A percentile compares a stretch with the other conserved stretches of the same genome.
Evolutionary conservation across 257 asterid species (phyloP).

Genomic region (Solanum chilense): DNA sequence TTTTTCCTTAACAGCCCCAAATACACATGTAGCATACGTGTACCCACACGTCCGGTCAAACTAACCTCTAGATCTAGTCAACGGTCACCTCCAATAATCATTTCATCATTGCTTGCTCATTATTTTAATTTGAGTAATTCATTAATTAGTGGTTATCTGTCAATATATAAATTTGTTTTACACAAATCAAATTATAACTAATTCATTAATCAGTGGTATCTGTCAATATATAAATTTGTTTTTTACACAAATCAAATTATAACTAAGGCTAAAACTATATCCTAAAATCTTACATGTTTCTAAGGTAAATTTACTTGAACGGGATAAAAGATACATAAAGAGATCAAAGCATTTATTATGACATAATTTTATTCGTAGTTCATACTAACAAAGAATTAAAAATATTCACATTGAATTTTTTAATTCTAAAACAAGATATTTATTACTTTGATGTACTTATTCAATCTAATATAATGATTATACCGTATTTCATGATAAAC

Average conservation of each 20-base stretch:
- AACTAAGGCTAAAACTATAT: background rate
- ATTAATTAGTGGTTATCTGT: background rate
- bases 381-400: background rate
- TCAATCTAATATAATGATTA: too few species aligned
- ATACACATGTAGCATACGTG: background rate
- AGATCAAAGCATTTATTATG: background rate
- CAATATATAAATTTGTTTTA: background rate
- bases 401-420: background rate
- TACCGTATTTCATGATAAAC: too few species aligned
- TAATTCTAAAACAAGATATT: too few species aligned
- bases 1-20: background rate
- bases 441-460: too few species aligned
- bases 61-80: conserved; percentile 22
- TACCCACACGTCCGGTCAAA: conserved; percentile 25
- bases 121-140: background rate
- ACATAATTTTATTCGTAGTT: background rate
- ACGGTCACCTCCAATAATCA: conserved; percentile 4
- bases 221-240: too few species aligned
- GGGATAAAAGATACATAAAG: background rate
- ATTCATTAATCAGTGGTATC: background rate
- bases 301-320: background rate
- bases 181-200: background rate
- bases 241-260: background rate
- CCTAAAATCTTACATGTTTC: background rate
- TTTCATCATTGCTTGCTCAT: conserved; percentile 16